Conservation (phyloP, 495 filamentous ascomycete species). For the Ascobolus immersus region DNA sequence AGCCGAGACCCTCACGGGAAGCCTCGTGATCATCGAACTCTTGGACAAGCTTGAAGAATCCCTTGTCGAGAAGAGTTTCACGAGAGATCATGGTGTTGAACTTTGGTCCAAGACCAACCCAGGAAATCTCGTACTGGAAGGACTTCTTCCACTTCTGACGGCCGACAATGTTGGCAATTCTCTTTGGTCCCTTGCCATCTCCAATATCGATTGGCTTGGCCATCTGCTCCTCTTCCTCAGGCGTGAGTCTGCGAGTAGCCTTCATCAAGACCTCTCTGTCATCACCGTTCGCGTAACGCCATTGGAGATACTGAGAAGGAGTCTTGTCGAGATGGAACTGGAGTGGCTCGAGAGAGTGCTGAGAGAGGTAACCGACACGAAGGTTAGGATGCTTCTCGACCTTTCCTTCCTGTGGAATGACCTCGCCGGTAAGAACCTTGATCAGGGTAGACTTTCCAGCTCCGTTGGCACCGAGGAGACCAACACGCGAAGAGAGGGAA, state of each 20-base stretch:
- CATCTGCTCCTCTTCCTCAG: constrained; percentile 68
- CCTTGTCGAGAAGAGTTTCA: constrained; percentile 62
- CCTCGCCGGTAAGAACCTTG: constrained; percentile 91
- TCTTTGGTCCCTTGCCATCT: constrained; percentile 51
- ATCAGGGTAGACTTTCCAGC: constrained; percentile 97
- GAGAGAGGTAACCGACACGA: constrained; percentile 98
- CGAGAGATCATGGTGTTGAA: constrained; percentile 78
- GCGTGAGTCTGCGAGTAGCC: constrained; percentile 76
- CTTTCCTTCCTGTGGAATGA: constrained; percentile 58
- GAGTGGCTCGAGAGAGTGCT: constrained; percentile 95
- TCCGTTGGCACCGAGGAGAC: constrained; percentile 91
- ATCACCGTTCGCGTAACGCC: constrained; percentile 91
- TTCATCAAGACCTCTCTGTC: constrained; percentile 94
- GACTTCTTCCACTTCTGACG: constrained; percentile 97
- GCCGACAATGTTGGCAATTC: constrained; percentile 74
- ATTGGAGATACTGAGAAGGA: constrained; percentile 93
- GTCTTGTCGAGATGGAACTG: constrained; percentile 99
- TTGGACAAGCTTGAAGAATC: constrained; percentile 80
- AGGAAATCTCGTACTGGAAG: constrained; percentile 98
- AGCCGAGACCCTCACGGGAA: constrained; percentile 88
- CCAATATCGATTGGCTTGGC: constrained; percentile 61
- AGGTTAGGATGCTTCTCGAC: constrained; percentile 98
- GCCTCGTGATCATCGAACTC: constrained; percentile 98
- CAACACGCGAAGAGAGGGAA: constrained; percentile 70
- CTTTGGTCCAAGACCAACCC: constrained; percentile 68